A percentile compares a stretch with the other conserved stretches of the same genome.
Conservation (phyloP, 2,329 filamentous ascomycete genomes). For the Aureobasidium leucospermi region DNA sequence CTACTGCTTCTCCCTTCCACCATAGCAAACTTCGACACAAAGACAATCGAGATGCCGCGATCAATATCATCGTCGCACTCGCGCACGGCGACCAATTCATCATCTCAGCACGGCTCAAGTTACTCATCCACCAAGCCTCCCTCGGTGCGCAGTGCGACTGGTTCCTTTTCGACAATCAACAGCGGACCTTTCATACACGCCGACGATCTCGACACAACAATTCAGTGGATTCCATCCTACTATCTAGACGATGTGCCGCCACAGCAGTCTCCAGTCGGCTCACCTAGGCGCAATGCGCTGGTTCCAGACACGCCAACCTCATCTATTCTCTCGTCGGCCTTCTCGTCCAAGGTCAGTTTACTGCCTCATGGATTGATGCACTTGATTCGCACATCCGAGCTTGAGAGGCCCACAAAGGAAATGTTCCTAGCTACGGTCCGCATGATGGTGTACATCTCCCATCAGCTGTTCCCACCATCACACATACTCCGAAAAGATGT, state of each 20-base stretch:
- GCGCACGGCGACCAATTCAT: constrained; percentile 1
- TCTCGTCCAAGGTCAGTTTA: not conserved
- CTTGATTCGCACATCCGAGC: not conserved
- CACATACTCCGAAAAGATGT: constrained; percentile 6
- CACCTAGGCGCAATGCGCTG: not conserved
- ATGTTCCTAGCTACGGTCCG: constrained; percentile 1
- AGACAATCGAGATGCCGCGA: not conserved
- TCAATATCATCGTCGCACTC: constrained; percentile 2
- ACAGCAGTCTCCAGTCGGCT: not conserved
- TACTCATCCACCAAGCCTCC: not conserved
- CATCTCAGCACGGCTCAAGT: not conserved
- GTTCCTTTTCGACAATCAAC: not conserved
- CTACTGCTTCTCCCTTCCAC: not conserved
- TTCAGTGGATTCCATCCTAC: not conserved
- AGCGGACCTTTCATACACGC: constrained; percentile 10
- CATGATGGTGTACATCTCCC: constrained; percentile 5
- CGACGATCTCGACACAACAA: not conserved
- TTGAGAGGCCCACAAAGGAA: not conserved
- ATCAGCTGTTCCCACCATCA: constrained; percentile 9
- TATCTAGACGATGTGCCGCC: not conserved
- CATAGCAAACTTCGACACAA: not conserved
- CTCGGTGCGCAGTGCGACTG: not conserved
- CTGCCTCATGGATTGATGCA: not conserved
- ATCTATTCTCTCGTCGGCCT: not conserved
- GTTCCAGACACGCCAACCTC: not conserved